These are phyloP conservation scores for Austroboletus olivaceoglutinosus DNA, from an alignment of 1,284 basidiomycete genomes.

Conservation along the genomic window DNA sequence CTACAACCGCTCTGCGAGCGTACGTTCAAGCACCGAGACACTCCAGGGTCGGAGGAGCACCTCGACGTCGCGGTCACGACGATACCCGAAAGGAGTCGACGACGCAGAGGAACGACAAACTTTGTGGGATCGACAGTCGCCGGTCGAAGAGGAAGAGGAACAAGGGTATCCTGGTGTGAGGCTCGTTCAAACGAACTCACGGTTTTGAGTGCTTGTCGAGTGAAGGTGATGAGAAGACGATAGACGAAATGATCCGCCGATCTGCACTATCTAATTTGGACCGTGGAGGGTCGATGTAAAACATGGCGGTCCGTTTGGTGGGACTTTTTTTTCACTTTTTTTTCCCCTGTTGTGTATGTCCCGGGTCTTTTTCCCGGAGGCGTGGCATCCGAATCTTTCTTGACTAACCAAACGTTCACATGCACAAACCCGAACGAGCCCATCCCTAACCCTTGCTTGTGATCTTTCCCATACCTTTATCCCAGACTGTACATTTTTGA, in stretches of 20 bases:
- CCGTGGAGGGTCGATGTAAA: too few species aligned
- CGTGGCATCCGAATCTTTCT: too few species aligned
- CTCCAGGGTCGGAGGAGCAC: conserved; percentile 21
- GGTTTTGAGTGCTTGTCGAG: conserved; percentile 15
- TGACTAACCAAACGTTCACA: too few species aligned
- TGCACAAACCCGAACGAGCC: too few species aligned
- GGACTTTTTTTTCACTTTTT: not conserved
- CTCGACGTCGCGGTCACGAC: conserved; percentile 26
- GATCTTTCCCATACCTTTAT: too few species aligned
- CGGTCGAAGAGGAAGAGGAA: conserved; percentile 19
- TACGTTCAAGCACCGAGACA: not conserved
- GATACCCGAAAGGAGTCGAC: conserved; percentile 28
- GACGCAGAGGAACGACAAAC: conserved; percentile 28
- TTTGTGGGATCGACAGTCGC: conserved; percentile 26
- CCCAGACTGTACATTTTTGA: too few species aligned
- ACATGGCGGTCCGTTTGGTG: too few species aligned
- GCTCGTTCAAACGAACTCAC: conserved; percentile 20
- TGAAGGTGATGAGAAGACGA: not conserved
- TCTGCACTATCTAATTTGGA: conserved; percentile 4
- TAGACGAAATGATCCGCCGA: not conserved
- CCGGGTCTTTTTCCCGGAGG: not conserved
- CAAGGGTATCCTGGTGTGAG: conserved; percentile 16
- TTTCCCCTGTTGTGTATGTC: not conserved
- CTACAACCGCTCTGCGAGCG: not conserved
- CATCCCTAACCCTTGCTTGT: too few species aligned